These are phyloP conservation scores for Cornus kousa DNA, from an alignment of 148 eudicot genomes.

Conservation along the genomic window DNA sequence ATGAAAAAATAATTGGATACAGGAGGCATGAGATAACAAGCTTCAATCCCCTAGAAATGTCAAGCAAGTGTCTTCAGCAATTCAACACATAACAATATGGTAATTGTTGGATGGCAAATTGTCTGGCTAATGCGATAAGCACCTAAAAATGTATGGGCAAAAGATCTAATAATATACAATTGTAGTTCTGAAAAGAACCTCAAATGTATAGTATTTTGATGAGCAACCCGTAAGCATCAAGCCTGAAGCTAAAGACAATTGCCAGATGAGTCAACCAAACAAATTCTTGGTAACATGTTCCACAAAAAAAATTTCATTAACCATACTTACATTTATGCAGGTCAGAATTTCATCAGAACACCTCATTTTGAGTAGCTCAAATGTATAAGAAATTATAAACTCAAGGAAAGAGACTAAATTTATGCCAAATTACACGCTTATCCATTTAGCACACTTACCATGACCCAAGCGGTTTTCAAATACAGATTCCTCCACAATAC, in stretches of 20 bases:
- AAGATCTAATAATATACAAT: too few species aligned
- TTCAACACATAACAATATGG: too few species aligned
- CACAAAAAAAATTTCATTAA: too few species aligned
- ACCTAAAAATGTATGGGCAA: too few species aligned
- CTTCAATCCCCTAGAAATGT: too few species aligned
- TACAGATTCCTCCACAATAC: conserved; percentile 22
- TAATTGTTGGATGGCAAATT: too few species aligned
- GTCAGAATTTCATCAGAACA: neutral
- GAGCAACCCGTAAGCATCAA: neutral
- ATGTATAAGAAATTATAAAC: neutral
- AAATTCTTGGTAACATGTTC: neutral
- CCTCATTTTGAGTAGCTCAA: neutral
- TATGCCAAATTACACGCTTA: neutral
- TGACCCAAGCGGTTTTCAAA: conserved; percentile 30
- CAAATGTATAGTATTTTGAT: neutral
- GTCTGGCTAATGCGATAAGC: too few species aligned
- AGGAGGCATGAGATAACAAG: too few species aligned
- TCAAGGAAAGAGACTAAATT: neutral
- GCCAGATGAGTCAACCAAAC: neutral
- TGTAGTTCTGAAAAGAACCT: neutral
- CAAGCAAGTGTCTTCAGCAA: too few species aligned
- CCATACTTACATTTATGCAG: neutral
- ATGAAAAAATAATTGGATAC: too few species aligned
- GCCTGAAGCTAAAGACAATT: neutral
- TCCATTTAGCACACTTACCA: conserved; percentile 8